These are phyloP conservation scores for Pythium sukuiense DNA, from an alignment of 352 stramenopile genomes.

Conservation along the genomic window DNA sequence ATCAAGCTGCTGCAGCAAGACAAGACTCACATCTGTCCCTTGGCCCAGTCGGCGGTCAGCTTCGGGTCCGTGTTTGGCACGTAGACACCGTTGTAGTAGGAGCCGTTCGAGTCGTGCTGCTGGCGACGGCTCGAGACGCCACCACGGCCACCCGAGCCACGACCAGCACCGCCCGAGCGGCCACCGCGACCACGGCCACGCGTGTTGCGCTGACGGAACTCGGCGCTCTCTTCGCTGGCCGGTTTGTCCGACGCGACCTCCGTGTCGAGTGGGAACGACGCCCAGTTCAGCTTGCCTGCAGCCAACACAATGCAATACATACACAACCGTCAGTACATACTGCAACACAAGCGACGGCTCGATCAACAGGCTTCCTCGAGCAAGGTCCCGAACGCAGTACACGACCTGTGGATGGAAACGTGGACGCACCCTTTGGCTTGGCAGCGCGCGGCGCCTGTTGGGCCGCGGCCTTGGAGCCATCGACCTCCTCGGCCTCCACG, in stretches of 20 bases:
- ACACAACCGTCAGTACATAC: neutral
- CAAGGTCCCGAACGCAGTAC: neutral
- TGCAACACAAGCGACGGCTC: neutral
- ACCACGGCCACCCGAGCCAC: conserved; percentile 26
- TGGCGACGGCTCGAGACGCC: conserved; percentile 35
- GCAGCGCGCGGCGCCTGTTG: conserved; percentile 14
- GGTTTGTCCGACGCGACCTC: conserved; percentile 34
- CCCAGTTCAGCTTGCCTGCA: conserved; percentile 70
- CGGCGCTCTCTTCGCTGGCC: conserved; percentile 29
- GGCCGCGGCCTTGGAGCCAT: conserved; percentile 44
- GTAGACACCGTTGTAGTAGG: conserved; percentile 79
- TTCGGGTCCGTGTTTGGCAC: conserved; percentile 68
- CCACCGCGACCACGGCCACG: conserved; percentile 34
- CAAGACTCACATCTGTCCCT: conserved; percentile 76
- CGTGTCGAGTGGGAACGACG: conserved; percentile 57
- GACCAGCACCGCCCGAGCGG: conserved; percentile 25
- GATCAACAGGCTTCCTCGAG: neutral
- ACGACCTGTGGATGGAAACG: conserved; percentile 7
- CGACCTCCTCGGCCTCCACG: conserved; percentile 82
- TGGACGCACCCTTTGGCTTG: conserved; percentile 31
- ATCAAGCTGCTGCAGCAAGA: neutral
- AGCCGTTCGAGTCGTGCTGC: conserved; percentile 55
- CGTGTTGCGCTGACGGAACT: conserved; percentile 19
- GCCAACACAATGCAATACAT: neutral
- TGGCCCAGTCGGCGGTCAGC: conserved; percentile 78